These are phyloP conservation scores for Diplosphaera chodatii DNA, from an alignment of 139 green algal species.

Conservation along the genomic window DNA sequence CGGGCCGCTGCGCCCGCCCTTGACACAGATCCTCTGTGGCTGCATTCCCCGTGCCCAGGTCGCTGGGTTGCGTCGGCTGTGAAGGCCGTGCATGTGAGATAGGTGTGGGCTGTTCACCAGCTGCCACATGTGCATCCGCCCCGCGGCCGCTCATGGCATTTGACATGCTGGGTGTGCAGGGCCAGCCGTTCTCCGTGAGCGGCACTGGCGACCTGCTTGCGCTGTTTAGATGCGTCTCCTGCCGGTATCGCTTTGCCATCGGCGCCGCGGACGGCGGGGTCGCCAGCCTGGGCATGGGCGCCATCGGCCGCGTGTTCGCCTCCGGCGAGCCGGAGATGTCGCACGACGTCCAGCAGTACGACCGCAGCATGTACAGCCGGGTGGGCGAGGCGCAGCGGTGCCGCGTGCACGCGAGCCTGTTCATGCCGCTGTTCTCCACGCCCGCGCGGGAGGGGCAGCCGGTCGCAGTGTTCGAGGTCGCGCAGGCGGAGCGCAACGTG, in stretches of 20 bases:
- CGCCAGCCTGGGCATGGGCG: constrained; percentile 2
- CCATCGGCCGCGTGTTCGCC: constrained; percentile 37
- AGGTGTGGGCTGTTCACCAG: too few species aligned
- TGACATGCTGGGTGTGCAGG: too few species aligned
- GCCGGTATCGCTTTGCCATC: constrained; percentile 76
- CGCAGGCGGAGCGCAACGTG: constrained; percentile 56
- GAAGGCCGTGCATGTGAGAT: too few species aligned
- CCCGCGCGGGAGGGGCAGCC: constrained; percentile 20
- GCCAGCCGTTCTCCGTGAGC: constrained; percentile 67
- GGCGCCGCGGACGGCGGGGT: constrained; percentile 20
- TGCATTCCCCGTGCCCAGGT: too few species aligned
- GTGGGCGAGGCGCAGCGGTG: constrained; percentile 76
- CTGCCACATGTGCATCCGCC: too few species aligned
- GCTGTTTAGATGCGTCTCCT: constrained; percentile 78
- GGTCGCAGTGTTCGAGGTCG: constrained; percentile 72
- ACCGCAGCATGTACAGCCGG: constrained; percentile 68
- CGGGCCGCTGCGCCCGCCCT: too few species aligned
- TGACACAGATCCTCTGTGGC: too few species aligned
- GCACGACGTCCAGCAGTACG: constrained; percentile 72
- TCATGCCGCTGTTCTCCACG: constrained; percentile 55
- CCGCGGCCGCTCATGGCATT: too few species aligned
- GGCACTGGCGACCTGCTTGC: constrained; percentile 74
- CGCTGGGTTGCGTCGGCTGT: too few species aligned
- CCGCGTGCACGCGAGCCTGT: constrained; percentile 59
- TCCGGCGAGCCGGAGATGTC: constrained; percentile 70